Conservation (phyloP, 768 basidiomycete species). For the Nidularia sp. region DNA sequence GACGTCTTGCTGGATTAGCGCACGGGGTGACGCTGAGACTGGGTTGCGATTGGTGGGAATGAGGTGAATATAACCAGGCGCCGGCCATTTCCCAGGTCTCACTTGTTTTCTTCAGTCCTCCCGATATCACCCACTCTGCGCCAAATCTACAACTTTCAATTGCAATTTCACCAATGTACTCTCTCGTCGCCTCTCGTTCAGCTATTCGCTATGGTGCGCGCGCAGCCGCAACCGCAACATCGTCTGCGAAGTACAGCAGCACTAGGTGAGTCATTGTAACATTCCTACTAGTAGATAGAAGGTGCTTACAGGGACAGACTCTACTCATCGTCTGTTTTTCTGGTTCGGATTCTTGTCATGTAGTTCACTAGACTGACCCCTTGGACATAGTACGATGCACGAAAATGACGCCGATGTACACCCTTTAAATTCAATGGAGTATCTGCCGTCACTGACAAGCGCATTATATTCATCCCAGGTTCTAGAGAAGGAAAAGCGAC, state of each 20-base stretch:
- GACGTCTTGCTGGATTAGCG: not conserved
- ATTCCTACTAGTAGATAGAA: not conserved
- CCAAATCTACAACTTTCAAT: not conserved
- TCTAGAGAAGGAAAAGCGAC: slow-evolving; percentile 48
- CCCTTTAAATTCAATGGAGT: not conserved
- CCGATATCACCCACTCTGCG: not conserved
- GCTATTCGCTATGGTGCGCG: slow-evolving; percentile 3
- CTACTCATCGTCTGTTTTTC: slow-evolving; percentile 15
- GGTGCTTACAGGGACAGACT: slow-evolving; percentile 8
- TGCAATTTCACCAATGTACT: slow-evolving; percentile 9
- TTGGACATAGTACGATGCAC: slow-evolving; percentile 45
- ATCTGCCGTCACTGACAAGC: not conserved
- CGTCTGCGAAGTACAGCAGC: slow-evolving; percentile 6
- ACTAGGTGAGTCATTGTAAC: slow-evolving; percentile 14
- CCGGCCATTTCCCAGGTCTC: not conserved
- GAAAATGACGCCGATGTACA: slow-evolving; percentile 53
- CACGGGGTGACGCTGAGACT: not conserved
- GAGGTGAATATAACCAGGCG: not conserved
- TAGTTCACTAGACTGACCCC: slow-evolving; percentile 6
- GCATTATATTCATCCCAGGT: slow-evolving; percentile 21
- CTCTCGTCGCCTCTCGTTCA: slow-evolving; percentile 10
- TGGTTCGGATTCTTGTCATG: not conserved
- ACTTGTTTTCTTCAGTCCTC: not conserved
- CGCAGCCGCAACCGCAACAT: slow-evolving; percentile 2
- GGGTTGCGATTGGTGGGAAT: not conserved